Conservation (phyloP, 164 flowering plant species). For the Paratinospora sagittata region DNA sequence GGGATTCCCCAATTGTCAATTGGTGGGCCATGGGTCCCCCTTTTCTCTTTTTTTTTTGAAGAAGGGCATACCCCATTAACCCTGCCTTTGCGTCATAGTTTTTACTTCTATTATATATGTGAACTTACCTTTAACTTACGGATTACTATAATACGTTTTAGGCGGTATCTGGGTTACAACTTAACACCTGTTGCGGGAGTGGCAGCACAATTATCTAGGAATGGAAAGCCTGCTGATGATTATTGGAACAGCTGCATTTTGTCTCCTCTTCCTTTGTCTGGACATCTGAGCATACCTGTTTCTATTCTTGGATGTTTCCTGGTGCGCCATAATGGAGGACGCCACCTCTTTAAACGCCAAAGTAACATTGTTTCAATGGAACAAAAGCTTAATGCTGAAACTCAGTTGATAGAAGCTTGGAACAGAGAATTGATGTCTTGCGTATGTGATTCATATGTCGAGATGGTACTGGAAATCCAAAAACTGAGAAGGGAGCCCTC, state of each 20-base stretch:
- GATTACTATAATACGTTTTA: constrained; percentile 21
- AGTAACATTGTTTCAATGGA: constrained; percentile 23
- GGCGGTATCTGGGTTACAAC: constrained; percentile 91
- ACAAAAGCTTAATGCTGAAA: constrained; percentile 56
- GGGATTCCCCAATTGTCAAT: too few species aligned
- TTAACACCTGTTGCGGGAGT: constrained; percentile 97
- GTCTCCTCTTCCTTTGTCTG: constrained; percentile 88
- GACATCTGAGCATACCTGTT: constrained; percentile 54
- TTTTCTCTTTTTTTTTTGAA: too few species aligned
- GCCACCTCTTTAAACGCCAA: constrained; percentile 67
- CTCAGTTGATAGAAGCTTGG: constrained; percentile 84
- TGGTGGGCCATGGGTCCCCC: too few species aligned
- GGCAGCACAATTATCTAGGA: constrained; percentile 75
- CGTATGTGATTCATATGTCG: constrained; percentile 84
- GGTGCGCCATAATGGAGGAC: constrained; percentile 79
- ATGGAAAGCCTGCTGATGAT: constrained; percentile 53
- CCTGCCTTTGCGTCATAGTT: not conserved
- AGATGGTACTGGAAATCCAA: constrained; percentile 70
- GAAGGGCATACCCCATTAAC: too few species aligned
- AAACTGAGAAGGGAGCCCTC: constrained; percentile 62
- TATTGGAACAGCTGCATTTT: constrained; percentile 44
- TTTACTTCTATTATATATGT: not conserved
- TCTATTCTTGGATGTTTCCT: constrained; percentile 79
- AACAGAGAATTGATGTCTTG: constrained; percentile 87
- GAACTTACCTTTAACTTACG: constrained; percentile 7